Evolutionary conservation across 495 filamentous ascomycete genomes (phyloP).

Genomic region (Bombardia bombarda): DNA sequence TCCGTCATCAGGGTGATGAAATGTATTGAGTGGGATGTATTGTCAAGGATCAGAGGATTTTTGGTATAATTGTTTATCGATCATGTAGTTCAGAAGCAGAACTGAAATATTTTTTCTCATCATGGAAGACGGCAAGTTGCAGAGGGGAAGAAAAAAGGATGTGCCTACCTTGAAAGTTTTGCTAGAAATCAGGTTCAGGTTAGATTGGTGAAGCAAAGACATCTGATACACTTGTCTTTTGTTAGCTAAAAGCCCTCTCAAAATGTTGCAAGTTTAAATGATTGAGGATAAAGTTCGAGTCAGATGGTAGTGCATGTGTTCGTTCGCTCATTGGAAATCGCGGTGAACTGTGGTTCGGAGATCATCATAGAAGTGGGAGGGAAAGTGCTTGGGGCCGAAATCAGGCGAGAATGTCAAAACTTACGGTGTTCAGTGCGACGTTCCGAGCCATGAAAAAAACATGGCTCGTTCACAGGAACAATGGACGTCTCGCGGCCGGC

Average conservation of each 20-base stretch:
- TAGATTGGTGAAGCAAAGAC: not conserved
- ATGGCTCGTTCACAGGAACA: not conserved
- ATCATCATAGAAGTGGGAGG: slow-evolving; percentile 45
- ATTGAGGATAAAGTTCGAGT: slow-evolving; percentile 30
- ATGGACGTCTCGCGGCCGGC: not conserved
- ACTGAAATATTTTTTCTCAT: slow-evolving; percentile 80
- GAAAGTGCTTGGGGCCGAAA: not conserved
- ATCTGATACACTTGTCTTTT: slow-evolving; percentile 4
- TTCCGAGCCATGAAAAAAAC: not conserved
- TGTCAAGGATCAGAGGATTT: slow-evolving; percentile 43
- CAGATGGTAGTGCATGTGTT: slow-evolving; percentile 99
- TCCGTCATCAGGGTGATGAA: slow-evolving; percentile 1
- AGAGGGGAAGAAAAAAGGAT: not conserved
- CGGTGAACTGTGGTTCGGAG: slow-evolving; percentile 40
- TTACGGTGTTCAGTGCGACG: not conserved
- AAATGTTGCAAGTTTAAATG: not conserved
- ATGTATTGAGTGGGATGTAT: not conserved
- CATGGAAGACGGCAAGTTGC: slow-evolving; percentile 40
- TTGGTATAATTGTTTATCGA: slow-evolving; percentile 76
- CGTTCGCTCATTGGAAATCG: slow-evolving; percentile 79
- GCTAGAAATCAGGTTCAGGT: too few relatives aligned
- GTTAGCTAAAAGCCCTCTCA: slow-evolving; percentile 13
- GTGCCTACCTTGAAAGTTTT: slow-evolving; percentile 13
- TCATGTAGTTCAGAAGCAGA: slow-evolving; percentile 88
- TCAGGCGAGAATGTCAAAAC: not conserved